Evolutionary conservation across 805 yeast species (phyloP).

Genomic region (Kurtzmaniella fragi): DNA sequence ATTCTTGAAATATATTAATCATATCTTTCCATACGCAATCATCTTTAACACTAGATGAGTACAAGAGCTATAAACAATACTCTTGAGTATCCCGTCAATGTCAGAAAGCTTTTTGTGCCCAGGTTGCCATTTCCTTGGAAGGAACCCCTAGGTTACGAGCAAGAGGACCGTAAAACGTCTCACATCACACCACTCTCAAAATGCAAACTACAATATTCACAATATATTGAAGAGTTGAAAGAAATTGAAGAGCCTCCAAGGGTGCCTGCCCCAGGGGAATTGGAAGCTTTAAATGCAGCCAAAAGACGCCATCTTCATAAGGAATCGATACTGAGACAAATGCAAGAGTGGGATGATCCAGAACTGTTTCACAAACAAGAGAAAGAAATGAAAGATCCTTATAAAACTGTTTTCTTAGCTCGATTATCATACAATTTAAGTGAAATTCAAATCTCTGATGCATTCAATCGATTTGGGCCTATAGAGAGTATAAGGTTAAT

Average conservation of each 20-base stretch:
- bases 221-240: slow-evolving; percentile 28
- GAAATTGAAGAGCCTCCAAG: slow-evolving; percentile 16
- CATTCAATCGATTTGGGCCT: slow-evolving; percentile 62
- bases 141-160: slow-evolving; percentile 46
- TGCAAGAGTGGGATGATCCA: slow-evolving; percentile 28
- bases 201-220: slow-evolving; percentile 16
- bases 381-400: slow-evolving; percentile 52
- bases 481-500: slow-evolving; percentile 50
- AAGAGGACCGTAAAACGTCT: slow-evolving; percentile 43
- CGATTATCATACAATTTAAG: slow-evolving; percentile 60
- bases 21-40: no score
- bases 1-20: no score
- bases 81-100: slow-evolving; percentile 31
- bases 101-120: slow-evolving; percentile 53
- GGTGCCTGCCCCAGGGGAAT: slow-evolving; percentile 1
- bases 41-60: no score
- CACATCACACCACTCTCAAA: slow-evolving; percentile 42
- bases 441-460: slow-evolving; percentile 64
- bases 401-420: slow-evolving; percentile 70
- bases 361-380: slow-evolving; percentile 27
- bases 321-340: slow-evolving; percentile 18
- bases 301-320: slow-evolving; percentile 6
- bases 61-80: slow-evolving; percentile 9
- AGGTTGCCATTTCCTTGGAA: slow-evolving; percentile 50
- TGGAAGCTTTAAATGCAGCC: slow-evolving; percentile 3